A percentile compares a stretch with the other conserved stretches of the same genome.
Evolutionary conservation across 2,329 filamentous ascomycete genomes (phyloP).

Genomic region (Pseudopyrenochaeta lycopersici): DNA sequence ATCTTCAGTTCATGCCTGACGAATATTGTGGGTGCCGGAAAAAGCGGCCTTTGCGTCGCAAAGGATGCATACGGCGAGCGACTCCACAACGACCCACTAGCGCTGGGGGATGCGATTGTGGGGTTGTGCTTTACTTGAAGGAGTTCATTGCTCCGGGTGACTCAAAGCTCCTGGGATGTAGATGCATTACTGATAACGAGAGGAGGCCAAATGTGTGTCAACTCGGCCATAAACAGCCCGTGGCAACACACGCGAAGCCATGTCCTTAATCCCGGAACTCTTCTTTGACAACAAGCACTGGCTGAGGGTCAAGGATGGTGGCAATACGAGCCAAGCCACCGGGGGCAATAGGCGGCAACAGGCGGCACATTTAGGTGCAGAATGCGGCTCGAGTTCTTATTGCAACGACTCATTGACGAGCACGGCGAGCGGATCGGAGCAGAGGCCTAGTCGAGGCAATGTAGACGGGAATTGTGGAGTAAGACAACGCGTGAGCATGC

Average conservation of each 20-base stretch:
- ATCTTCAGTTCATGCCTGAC: background rate
- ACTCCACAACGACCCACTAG: background rate
- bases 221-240: no score
- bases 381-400: conserved; percentile 2
- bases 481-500: conserved; percentile 3
- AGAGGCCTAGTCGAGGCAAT: conserved; percentile 13
- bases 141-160: background rate
- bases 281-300: background rate
- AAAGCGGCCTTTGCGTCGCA: background rate
- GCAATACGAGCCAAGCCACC: conserved; percentile 2
- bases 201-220: no score
- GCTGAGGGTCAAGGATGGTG: background rate
- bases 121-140: background rate
- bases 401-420: background rate
- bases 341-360: background rate
- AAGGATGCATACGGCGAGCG: background rate
- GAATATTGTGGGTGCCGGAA: background rate
- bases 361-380: background rate
- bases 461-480: conserved; percentile 18
- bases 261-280: background rate
- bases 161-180: background rate
- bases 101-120: background rate
- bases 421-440: conserved; percentile 10
- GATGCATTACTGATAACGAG: background rate
- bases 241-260: background rate